Evolutionary conservation across 2,329 filamentous ascomycete species (phyloP), one percentile per base, ranked within the genome.

Genomic region (Rhynchosporium agropyri): DNA sequence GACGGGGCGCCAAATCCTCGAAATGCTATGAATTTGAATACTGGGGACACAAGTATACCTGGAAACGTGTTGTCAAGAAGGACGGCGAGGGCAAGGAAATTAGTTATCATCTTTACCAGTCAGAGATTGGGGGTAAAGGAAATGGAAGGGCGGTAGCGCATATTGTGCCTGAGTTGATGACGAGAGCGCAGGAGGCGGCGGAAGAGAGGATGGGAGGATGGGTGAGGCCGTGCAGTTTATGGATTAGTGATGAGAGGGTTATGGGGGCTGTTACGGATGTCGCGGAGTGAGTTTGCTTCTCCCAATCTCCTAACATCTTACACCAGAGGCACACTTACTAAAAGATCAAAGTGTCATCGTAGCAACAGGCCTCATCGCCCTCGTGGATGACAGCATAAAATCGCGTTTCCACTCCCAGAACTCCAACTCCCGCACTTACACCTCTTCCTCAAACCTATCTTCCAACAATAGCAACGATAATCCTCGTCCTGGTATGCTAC

Each of bases 1-100:
- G 91, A 48, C 82, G 85, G 29, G 89, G 89, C 6, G 79, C 83
- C 57, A 87, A 85, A 69, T 80, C 82, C 50, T 82, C 82, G 66
- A 94, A 92, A 77, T 84, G 86, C 65, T 98, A 97, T 75, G 90
- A 92, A 61, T 97, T 96, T 72, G 89, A 94, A 73, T 97, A 96
- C 81, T 98, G 95, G 95, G 92, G 91, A 31, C 84, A 89, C 70
- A 83, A 81, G 60, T 98, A 98, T 76, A 80, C 85, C 58, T 98
- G 95, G 95, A 90, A 87, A 75, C 86, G 92, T 43, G 83, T 89
- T 55, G 79, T 83, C 50, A 87, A 89, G 74, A 87, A 86, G 76
- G 86, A 91, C 67, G 84, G 88, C 49, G 81, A 79, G 43, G 78
- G 83, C 61, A 81, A 83, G 60, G 83, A 87, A 57, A 82, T 91